Percentiles rank a stretch among this genome's conserved stretches.
phyloP scores from a whole-genome alignment of 1,284 basidiomycete genomes.

The Malassezia dermatis region DNA sequence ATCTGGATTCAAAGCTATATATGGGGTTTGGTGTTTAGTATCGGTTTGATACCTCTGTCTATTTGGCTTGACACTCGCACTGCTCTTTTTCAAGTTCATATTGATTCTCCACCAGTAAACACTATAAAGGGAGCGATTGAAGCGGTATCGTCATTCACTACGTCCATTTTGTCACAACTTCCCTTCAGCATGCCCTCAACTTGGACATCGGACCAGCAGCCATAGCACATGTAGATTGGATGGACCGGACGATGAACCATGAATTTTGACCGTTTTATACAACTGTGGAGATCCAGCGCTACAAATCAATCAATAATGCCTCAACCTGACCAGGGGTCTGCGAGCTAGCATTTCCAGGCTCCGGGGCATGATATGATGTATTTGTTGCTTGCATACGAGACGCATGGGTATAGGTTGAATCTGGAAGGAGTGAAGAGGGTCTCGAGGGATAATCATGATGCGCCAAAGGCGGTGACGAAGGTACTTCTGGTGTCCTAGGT shows the following conservation, averaged over 20 bases:
- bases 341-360: neutral
- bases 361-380: neutral
- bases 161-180: neutral
- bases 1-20: slow-evolving; percentile 40
- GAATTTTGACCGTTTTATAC: neutral
- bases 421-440: neutral
- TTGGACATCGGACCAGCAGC: neutral
- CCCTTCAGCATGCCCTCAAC: neutral
- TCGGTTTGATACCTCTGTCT: slow-evolving; percentile 17
- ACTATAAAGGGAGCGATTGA: neutral
- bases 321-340: neutral
- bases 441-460: neutral
- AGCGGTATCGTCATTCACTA: neutral
- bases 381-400: neutral
- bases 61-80: slow-evolving; percentile 29
- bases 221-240: neutral
- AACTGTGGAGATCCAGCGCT: neutral
- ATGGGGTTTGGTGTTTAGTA: slow-evolving; percentile 38
- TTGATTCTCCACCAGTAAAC: neutral
- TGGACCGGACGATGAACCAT: neutral
- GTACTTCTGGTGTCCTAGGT: neutral
- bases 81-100: slow-evolving; percentile 10
- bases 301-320: slow-evolving; percentile 11
- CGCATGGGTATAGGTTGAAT: neutral
- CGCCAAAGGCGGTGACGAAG: neutral